Evolutionary conservation across 768 basidiomycete species (phyloP).

Genomic region (Leccinellum rugosiceps): DNA sequence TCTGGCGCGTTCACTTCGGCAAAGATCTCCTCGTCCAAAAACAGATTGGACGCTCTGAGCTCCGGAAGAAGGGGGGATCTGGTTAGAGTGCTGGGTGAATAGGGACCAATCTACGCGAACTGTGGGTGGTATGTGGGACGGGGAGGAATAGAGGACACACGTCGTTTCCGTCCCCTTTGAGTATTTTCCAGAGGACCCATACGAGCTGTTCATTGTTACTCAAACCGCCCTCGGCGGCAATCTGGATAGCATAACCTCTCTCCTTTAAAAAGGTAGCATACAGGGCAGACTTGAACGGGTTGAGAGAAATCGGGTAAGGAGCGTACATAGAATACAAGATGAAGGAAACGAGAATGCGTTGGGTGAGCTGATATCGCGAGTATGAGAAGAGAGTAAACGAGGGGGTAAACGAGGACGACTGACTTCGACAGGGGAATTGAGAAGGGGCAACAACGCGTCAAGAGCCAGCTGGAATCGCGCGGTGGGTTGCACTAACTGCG

Average conservation of each 20-base stretch:
- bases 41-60: conserved; percentile 68
- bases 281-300: conserved; percentile 77
- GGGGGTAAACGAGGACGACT: conserved; percentile 22
- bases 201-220: conserved; percentile 73
- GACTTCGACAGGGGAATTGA: conserved; percentile 59
- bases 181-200: conserved; percentile 85
- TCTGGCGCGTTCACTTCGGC: conserved; percentile 42
- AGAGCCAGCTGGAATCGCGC: conserved; percentile 82
- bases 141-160: conserved; percentile 34
- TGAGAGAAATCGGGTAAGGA: conserved; percentile 74
- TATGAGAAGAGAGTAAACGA: conserved; percentile 14
- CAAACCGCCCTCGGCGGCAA: conserved; percentile 46
- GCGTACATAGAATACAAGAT: conserved; percentile 79
- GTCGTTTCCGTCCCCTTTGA: conserved; percentile 80
- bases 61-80: conserved; percentile 74
- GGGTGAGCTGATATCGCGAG: conserved; percentile 48
- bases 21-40: conserved; percentile 62
- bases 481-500: conserved; percentile 70
- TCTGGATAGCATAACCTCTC: conserved; percentile 53
- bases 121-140: conserved; percentile 2
- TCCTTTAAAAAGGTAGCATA: conserved; percentile 66
- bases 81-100: conserved; percentile 71
- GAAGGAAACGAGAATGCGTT: conserved; percentile 75
- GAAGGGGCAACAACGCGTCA: conserved; percentile 73
- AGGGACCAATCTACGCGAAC: conserved; percentile 67